A percentile compares a stretch with the other conserved stretches of the same genome.
Evolutionary conservation across 208 protist genomes (phyloP).

Genomic region (Zelonia costaricensis): DNA sequence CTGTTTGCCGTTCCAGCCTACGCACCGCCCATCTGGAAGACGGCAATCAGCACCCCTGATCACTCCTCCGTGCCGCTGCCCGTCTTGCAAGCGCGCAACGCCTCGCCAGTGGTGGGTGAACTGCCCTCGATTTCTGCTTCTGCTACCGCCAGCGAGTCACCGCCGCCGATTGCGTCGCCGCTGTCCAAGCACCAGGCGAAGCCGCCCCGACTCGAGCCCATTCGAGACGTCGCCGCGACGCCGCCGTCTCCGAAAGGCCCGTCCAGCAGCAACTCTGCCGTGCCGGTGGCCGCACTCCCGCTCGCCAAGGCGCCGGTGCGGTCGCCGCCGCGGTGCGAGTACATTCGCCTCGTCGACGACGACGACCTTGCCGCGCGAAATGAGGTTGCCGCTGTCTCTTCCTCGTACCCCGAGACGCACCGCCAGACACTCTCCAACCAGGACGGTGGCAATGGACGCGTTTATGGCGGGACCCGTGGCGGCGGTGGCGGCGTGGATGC

Average conservation of each 20-base stretch:
- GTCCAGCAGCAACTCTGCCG: not conserved
- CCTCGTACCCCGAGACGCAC: conserved; percentile 7
- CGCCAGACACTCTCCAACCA: not conserved
- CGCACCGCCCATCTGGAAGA: conserved; percentile 74
- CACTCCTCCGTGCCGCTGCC: conserved; percentile 3
- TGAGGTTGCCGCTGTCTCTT: not conserved
- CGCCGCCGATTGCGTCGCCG: not conserved
- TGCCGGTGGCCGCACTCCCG: not conserved
- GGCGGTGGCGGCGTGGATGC: conserved; percentile 1
- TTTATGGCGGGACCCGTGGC: not conserved
- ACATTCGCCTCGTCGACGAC: conserved; percentile 33
- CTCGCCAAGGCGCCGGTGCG: not conserved
- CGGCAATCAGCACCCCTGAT: conserved; percentile 8
- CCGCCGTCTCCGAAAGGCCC: not conserved
- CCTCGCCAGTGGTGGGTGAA: not conserved
- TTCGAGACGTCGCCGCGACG: not conserved
- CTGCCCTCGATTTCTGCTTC: not conserved
- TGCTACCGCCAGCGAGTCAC: not conserved
- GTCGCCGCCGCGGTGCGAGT: conserved; percentile 10
- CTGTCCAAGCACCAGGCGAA: not conserved
- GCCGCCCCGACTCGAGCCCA: conserved; percentile 2
- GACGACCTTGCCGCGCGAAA: not conserved
- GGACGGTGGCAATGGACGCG: not conserved
- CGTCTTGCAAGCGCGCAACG: not conserved
- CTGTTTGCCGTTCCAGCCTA: conserved; percentile 87